Evolutionary conservation across 2,329 filamentous ascomycete species (phyloP).

Genomic region (Scytalidium sp.): DNA sequence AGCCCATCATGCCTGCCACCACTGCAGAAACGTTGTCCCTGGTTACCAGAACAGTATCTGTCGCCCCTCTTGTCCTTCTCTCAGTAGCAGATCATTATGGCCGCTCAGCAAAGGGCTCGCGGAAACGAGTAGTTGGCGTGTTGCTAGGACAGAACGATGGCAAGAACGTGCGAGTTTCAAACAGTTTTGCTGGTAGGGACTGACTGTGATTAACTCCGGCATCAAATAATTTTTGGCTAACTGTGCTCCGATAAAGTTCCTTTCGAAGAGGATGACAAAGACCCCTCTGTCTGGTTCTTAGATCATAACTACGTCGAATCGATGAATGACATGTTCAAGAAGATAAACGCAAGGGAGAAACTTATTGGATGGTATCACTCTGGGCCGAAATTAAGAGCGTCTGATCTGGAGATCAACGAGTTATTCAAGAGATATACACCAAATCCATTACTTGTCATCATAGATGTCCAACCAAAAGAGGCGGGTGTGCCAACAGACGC

Average conservation of each 20-base stretch:
- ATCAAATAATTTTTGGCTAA: constrained; percentile 13
- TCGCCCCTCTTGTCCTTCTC: constrained; percentile 95
- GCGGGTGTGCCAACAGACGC: constrained; percentile 96
- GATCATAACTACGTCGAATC: constrained; percentile 99
- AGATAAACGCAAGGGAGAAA: constrained; percentile 98
- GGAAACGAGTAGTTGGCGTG: constrained; percentile 88
- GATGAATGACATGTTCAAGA: constrained; percentile 99
- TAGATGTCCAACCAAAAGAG: constrained; percentile 97
- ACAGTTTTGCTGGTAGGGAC: constrained; percentile 89
- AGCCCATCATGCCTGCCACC: constrained; percentile 80
- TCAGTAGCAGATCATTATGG: constrained; percentile 99
- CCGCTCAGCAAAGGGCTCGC: constrained; percentile 82
- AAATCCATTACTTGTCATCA: constrained; percentile 93
- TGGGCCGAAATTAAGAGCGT: constrained; percentile 92
- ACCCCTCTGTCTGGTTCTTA: constrained; percentile 97
- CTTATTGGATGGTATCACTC: constrained; percentile 99
- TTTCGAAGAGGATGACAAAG: constrained; percentile 98
- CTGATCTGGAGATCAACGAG: constrained; percentile 98
- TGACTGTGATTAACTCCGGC: background rate
- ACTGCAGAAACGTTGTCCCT: constrained; percentile 95
- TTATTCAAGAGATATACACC: constrained; percentile 99
- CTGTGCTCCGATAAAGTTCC: constrained; percentile 60
- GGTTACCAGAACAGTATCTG: constrained; percentile 91
- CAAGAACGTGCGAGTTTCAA: constrained; percentile 93
- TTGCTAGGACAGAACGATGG: constrained; percentile 94